phyloP scores from a whole-genome alignment of 2,329 filamentous ascomycete genomes.

The Alternaria panax region DNA sequence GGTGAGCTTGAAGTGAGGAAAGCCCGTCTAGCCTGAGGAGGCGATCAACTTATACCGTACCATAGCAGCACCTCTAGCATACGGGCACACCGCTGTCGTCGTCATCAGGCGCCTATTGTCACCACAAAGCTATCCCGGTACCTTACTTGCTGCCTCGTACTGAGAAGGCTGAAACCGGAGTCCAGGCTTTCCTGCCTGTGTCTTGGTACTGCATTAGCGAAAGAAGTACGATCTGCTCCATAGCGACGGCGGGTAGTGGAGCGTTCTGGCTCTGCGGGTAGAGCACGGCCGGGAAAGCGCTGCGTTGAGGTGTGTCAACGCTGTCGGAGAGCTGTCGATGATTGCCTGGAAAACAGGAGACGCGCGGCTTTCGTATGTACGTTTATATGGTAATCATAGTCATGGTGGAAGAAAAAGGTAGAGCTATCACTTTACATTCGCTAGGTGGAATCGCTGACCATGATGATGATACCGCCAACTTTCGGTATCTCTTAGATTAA shows the following conservation, averaged over 20 bases:
- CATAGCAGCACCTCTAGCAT: slow-evolving; percentile 20
- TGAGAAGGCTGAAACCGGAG: slow-evolving; percentile 45
- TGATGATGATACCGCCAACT: background rate
- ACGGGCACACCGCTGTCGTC: slow-evolving; percentile 6
- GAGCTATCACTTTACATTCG: background rate
- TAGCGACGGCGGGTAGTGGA: slow-evolving; percentile 14
- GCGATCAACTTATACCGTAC: slow-evolving; percentile 29
- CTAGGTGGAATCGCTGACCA: background rate
- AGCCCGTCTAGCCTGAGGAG: slow-evolving; percentile 13
- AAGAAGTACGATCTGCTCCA: slow-evolving; percentile 14
- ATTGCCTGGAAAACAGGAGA: slow-evolving; percentile 15
- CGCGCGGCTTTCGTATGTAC: slow-evolving; percentile 17
- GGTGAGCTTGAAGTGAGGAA: slow-evolving; percentile 25
- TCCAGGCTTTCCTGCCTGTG: slow-evolving; percentile 8
- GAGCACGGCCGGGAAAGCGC: slow-evolving; percentile 19
- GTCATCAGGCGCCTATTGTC: slow-evolving; percentile 1
- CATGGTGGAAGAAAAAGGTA: background rate
- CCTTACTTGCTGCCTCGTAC: slow-evolving; percentile 12
- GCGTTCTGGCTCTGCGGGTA: slow-evolving; percentile 21
- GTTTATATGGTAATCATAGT: background rate
- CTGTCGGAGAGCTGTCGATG: slow-evolving; percentile 31
- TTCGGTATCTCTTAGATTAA: background rate
- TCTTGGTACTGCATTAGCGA: slow-evolving; percentile 1
- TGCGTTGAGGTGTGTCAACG: slow-evolving; percentile 34
- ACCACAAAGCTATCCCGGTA: background rate